Base-by-base conservation (phyloP, 371 early-diverging fungal species). In the Batrachochytrium dendrobatidis region DNA sequence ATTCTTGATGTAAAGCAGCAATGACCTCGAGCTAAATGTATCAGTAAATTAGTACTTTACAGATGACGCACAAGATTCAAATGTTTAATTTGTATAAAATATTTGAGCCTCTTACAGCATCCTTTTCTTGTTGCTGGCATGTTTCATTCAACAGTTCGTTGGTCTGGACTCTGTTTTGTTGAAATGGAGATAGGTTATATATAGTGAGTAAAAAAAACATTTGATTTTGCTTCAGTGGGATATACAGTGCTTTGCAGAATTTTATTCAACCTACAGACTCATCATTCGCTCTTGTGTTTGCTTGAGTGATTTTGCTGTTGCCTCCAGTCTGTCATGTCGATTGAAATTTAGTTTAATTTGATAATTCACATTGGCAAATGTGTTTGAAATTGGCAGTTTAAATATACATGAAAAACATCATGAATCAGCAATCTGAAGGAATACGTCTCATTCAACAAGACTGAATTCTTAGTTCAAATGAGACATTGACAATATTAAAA, bases 11-110 rank as follows among this genome's bases (percentile, higher is more conserved):
- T 12, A 80, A 61, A 1, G 80, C 77, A 1, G 76, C 73, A 34
- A 80, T 77, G n/a, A 80, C 77, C 33, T 78, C 78, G 17, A 80
- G 56, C 80, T 79, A 53, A 39, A 39, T 39, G 39, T 39, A 39
- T 39, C 15, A 15, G 15, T 20, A 39, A 39, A 39, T 39, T 20
- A 15, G 20, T 20, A 20, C 20, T 15, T 39, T 39, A 15, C 15
- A 39, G 39, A 20, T 15, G 15, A 39, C 15, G 39, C 39, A 20
- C 15, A 15, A 20, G 15, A 15, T 20, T 39, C 15, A 20, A 15
- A 20, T 15, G 15, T 20, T 39, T 39, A 15, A 39, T 39, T 15
- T 39, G 39, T 15, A 15, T 20, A 39, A 15, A 20, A 15, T 39
- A 39, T 39, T 15, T 15, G 15, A 56, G 18, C 4, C 46, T 18